Evolutionary conservation across 2,329 filamentous ascomycete species (phyloP).

Genomic region (Trichoderma breve): DNA sequence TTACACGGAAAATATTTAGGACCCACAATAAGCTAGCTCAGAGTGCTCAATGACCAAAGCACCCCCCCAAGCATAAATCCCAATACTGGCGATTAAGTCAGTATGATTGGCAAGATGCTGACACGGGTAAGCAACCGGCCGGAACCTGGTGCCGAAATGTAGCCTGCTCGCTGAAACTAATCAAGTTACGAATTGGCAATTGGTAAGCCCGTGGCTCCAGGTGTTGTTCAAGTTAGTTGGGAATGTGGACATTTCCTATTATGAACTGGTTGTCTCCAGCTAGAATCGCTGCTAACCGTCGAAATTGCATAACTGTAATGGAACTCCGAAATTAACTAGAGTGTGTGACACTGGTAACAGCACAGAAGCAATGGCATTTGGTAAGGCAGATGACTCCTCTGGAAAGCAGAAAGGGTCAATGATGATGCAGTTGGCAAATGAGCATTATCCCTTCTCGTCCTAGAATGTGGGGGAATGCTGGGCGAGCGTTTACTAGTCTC

Average conservation of each 20-base stretch:
- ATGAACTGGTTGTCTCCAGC: background rate
- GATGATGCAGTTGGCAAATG: background rate
- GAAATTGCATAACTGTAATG: too few relatives aligned
- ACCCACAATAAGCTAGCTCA: background rate
- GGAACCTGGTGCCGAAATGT: background rate
- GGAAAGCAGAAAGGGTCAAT: background rate
- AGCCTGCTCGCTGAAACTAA: background rate
- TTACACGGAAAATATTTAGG: background rate
- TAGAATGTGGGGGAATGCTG: background rate
- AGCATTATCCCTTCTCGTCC: background rate
- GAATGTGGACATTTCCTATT: background rate
- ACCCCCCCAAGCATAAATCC: background rate
- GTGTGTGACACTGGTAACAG: background rate
- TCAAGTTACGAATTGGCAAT: background rate
- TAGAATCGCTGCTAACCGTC: too few relatives aligned
- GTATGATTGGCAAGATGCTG: background rate
- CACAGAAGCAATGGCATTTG: too few relatives aligned
- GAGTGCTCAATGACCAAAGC: background rate
- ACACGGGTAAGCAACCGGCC: background rate
- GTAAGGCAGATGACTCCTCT: background rate
- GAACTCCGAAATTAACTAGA: too few relatives aligned
- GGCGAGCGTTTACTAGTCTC: background rate
- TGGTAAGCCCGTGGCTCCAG: background rate
- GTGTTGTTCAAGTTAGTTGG: background rate
- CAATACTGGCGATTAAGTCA: background rate